A percentile compares a stretch with the other conserved stretches of the same genome.
Conservation (phyloP, 1,139 yeast genomes). For the Lodderomyces theae region DNA sequence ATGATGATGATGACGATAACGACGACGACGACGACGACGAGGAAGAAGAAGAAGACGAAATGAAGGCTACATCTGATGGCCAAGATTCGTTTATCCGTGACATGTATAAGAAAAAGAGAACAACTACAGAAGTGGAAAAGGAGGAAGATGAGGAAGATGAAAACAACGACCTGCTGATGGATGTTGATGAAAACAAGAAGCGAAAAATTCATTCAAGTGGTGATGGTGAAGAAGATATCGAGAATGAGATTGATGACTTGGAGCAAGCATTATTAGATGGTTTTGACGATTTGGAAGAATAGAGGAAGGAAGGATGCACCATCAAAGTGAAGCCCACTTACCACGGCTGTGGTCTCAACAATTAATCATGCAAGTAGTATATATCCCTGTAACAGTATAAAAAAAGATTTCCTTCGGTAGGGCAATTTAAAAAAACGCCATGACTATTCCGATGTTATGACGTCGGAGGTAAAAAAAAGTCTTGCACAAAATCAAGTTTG, state of each 20-base stretch:
- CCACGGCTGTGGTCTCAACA: neutral
- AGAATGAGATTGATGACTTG: slow-evolving; percentile 38
- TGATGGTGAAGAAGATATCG: slow-evolving; percentile 11
- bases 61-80: slow-evolving; percentile 12
- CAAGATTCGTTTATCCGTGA: slow-evolving; percentile 32
- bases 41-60: slow-evolving; percentile 12
- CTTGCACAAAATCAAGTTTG: no score
- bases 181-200: slow-evolving; percentile 2
- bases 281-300: slow-evolving; percentile 41
- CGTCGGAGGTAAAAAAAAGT: slow-evolving; percentile 1
- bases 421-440: no score
- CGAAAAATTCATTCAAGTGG: slow-evolving; percentile 4
- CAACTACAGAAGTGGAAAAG: slow-evolving; percentile 12
- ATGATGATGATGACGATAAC: slow-evolving; percentile 33
- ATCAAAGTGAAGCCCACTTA: neutral
- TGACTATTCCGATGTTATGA: no score
- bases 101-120: slow-evolving; percentile 29
- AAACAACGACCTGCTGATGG: no score
- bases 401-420: neutral
- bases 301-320: neutral
- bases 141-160: slow-evolving; percentile 17
- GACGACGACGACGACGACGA: slow-evolving; percentile 19
- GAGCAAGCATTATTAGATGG: slow-evolving; percentile 48
- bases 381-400: neutral
- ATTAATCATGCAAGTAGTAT: neutral